Percentiles rank a stretch among this genome's conserved stretches.
These are phyloP conservation scores for Grosmannia serpens DNA, from an alignment of 2,329 filamentous ascomycete species.

Conservation along the genomic window DNA sequence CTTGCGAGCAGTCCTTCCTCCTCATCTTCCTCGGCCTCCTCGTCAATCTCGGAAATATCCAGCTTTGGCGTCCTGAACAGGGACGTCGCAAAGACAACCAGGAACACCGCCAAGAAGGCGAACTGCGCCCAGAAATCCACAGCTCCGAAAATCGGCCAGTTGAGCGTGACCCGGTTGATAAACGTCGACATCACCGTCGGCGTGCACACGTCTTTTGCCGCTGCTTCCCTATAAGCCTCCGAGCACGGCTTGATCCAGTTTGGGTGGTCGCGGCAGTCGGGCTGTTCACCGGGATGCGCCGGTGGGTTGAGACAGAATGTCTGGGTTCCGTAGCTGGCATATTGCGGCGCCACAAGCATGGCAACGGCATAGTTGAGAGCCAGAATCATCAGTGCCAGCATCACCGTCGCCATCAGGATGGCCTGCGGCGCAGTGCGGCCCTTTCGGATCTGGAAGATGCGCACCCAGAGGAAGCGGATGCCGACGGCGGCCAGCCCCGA, in stretches of 20 bases:
- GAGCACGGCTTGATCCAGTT: conserved; percentile 73
- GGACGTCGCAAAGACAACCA: conserved; percentile 68
- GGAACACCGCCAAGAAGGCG: conserved; percentile 72
- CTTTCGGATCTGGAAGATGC: conserved; percentile 80
- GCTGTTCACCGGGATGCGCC: conserved; percentile 49
- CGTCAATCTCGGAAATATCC: conserved; percentile 67
- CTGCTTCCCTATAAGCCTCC: conserved; percentile 58
- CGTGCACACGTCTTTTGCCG: conserved; percentile 74
- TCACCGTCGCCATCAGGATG: conserved; percentile 77
- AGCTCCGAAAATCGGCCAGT: conserved; percentile 89
- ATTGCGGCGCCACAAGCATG: conserved; percentile 92
- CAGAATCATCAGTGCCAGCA: conserved; percentile 79
- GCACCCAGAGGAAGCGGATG: conserved; percentile 93
- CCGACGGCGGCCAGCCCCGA: conserved; percentile 77
- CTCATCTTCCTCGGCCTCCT: conserved; percentile 82
- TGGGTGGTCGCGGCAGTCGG: conserved; percentile 62
- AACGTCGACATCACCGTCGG: conserved; percentile 87
- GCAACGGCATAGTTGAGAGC: conserved; percentile 88
- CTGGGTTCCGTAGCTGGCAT: conserved; percentile 87
- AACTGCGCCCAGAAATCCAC: conserved; percentile 97
- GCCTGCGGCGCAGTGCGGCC: conserved; percentile 87
- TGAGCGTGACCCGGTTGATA: conserved; percentile 81
- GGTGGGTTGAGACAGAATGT: conserved; percentile 76
- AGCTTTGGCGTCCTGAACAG: conserved; percentile 72
- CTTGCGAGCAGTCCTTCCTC: conserved; percentile 84